phyloP scores from a whole-genome alignment of 345 rosid species.

The Pugionium dolabratum region DNA sequence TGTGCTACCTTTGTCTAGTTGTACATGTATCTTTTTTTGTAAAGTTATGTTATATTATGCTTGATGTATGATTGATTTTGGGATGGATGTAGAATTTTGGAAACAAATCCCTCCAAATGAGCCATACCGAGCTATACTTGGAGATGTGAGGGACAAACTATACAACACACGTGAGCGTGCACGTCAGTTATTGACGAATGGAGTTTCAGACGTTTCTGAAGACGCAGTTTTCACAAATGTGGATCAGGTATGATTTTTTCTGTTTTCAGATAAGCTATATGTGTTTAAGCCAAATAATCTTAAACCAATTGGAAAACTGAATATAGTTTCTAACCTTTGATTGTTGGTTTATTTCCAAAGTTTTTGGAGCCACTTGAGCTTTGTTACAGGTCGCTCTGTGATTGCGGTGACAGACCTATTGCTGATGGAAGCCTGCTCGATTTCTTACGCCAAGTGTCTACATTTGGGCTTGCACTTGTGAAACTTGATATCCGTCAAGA shows the following conservation, averaged over 20 bases:
- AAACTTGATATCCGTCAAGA: slow-evolving; percentile 95
- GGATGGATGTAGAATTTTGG: slow-evolving; percentile 79
- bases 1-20: slow-evolving; percentile 27
- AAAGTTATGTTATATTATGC: background rate
- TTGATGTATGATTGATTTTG: slow-evolving; percentile 3
- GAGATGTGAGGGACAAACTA: slow-evolving; percentile 90
- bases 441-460: slow-evolving; percentile 92
- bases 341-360: slow-evolving; percentile 40
- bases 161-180: slow-evolving; percentile 92
- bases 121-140: slow-evolving; percentile 92
- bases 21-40: background rate
- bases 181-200: slow-evolving; percentile 73
- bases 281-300: background rate
- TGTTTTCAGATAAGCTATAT: background rate
- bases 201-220: slow-evolving; percentile 84
- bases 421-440: slow-evolving; percentile 99
- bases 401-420: slow-evolving; percentile 81
- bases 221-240: slow-evolving; percentile 67
- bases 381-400: slow-evolving; percentile 84
- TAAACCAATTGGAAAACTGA: background rate
- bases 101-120: slow-evolving; percentile 83
- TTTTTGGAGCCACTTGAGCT: slow-evolving; percentile 98
- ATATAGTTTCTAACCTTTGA: slow-evolving; percentile 3
- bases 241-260: slow-evolving; percentile 59
- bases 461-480: slow-evolving; percentile 94